phyloP scores from a whole-genome alignment of 108 stramenopile species.

The Bacterosira constricta region DNA sequence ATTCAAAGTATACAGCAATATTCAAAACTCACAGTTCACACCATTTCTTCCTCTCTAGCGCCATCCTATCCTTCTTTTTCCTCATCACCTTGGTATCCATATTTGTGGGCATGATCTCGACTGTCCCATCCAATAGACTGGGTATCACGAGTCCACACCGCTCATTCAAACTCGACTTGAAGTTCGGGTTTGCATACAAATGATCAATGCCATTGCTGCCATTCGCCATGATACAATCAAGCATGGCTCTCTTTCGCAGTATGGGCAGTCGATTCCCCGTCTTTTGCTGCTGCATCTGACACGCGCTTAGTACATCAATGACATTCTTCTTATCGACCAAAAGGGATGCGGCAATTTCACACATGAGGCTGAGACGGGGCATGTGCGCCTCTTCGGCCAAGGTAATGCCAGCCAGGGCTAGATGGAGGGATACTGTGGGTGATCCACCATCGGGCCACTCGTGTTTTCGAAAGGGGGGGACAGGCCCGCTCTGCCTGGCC shows the following conservation, averaged over 20 bases:
- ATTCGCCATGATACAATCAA: slow-evolving; percentile 54
- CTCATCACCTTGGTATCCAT: slow-evolving; percentile 33
- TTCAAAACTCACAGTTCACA: slow-evolving; percentile 12
- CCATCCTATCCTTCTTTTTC: slow-evolving; percentile 43
- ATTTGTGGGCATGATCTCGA: slow-evolving; percentile 53
- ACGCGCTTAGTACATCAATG: slow-evolving; percentile 66
- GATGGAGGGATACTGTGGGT: slow-evolving; percentile 66
- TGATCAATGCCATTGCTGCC: slow-evolving; percentile 54
- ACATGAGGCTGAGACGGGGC: slow-evolving; percentile 82
- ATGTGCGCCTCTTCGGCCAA: slow-evolving; percentile 83
- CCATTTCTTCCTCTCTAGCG: slow-evolving; percentile 9
- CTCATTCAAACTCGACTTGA: slow-evolving; percentile 57
- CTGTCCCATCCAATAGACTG: slow-evolving; percentile 64
- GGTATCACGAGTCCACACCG: slow-evolving; percentile 56
- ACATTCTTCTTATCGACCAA: slow-evolving; percentile 62
- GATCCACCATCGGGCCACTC: slow-evolving; percentile 64
- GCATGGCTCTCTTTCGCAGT: slow-evolving; percentile 78
- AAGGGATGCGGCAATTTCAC: slow-evolving; percentile 80
- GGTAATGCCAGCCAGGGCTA: slow-evolving; percentile 69
- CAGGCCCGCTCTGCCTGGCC: slow-evolving; percentile 31
- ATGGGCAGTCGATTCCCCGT: slow-evolving; percentile 70
- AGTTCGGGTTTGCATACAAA: slow-evolving; percentile 46
- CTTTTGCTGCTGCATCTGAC: slow-evolving; percentile 52
- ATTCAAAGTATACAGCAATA: neutral
- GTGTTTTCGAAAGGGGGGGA: slow-evolving; percentile 47